Evolutionary conservation across 495 filamentous ascomycete genomes (phyloP), one percentile per base, ranked within the genome.

Genomic region (Tuber indicum): DNA sequence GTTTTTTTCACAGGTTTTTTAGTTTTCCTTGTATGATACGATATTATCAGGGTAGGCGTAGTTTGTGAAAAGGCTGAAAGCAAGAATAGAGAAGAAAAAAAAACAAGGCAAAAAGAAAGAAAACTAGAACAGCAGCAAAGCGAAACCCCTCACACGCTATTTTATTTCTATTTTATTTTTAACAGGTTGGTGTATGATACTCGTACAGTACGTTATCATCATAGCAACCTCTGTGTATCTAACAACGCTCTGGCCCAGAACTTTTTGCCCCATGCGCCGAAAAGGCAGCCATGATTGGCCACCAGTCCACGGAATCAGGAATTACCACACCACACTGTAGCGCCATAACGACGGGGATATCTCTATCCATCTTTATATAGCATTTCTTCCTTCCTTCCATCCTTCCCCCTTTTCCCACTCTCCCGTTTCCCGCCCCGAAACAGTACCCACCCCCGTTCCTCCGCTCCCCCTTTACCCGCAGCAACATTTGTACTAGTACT

Each of bases 1-100:
- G 70, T 69, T 19, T 49, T 70, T 72, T 75, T 72, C 39, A 7
- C 42, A 32, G 45, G 71, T 75, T 52, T 9, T n/a, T 3, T 32
- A 36, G 3, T 66, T 66, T 36, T 66, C 39, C 39, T 0, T 66
- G 58, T 66, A 66, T 14, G 58, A 66, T 66, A 66, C 26, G 58
- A 66, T 66, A 66, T 66, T 14, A 46, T 46, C 1, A 66, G 26
- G 14, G 58, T 4, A 36, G 58, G 58, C 58, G 23, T 66, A 19
- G 14, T 14, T 7, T 16, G 58, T 36, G 26, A 36, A 36, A 19
- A 2, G 1, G 32, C 26, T 19, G 58, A 66, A 36, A 32, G 32
- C 10, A 66, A 66, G 16, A 16, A 8, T 5, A 26, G 0, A 62
- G 26, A 4, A 17, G 21, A 58, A 58, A 6, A 58, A 58, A 3